Percentiles rank a stretch among this genome's conserved stretches.
Evolutionary conservation across 768 basidiomycete species (phyloP).

Genomic region (Pleurotus citrinopileatus): DNA sequence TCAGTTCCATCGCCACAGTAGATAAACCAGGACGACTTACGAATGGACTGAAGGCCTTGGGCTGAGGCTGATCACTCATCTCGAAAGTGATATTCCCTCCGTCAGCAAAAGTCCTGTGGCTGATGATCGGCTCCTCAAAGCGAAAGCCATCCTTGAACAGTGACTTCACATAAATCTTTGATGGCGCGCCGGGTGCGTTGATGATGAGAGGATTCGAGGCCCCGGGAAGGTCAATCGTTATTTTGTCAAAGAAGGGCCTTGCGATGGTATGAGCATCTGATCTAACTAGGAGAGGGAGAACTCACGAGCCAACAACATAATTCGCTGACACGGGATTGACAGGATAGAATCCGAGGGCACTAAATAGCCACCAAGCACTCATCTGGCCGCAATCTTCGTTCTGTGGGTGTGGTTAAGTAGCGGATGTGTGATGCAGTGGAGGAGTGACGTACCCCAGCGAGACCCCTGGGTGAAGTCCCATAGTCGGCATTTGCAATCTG

Average conservation of each 20-base stretch:
- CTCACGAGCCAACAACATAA: slow-evolving; percentile 74
- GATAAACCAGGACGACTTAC: not conserved
- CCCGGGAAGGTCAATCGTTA: slow-evolving; percentile 54
- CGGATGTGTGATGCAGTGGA: not conserved
- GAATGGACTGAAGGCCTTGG: slow-evolving; percentile 31
- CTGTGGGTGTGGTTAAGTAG: slow-evolving; percentile 29
- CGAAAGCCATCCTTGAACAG: slow-evolving; percentile 52
- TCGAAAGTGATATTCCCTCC: slow-evolving; percentile 62
- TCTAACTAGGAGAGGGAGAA: slow-evolving; percentile 11
- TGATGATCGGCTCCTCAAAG: slow-evolving; percentile 46
- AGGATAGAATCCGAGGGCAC: slow-evolving; percentile 80
- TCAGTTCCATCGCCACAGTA: too few species aligned
- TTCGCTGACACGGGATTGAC: slow-evolving; percentile 77
- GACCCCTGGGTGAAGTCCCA: slow-evolving; percentile 62
- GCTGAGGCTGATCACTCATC: slow-evolving; percentile 53
- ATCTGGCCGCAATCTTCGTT: slow-evolving; percentile 92
- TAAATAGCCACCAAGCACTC: slow-evolving; percentile 88
- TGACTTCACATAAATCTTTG: slow-evolving; percentile 58
- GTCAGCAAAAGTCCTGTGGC: slow-evolving; percentile 52
- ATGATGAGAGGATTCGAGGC: slow-evolving; percentile 43
- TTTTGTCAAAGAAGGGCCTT: slow-evolving; percentile 49
- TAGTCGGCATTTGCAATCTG: slow-evolving; percentile 64
- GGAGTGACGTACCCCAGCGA: slow-evolving; percentile 58
- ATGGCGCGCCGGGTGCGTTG: slow-evolving; percentile 51
- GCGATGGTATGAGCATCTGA: not conserved